Base-by-base conservation (phyloP, 192 early-diverging fungal genomes). In the Backusella morwellensis region DNA sequence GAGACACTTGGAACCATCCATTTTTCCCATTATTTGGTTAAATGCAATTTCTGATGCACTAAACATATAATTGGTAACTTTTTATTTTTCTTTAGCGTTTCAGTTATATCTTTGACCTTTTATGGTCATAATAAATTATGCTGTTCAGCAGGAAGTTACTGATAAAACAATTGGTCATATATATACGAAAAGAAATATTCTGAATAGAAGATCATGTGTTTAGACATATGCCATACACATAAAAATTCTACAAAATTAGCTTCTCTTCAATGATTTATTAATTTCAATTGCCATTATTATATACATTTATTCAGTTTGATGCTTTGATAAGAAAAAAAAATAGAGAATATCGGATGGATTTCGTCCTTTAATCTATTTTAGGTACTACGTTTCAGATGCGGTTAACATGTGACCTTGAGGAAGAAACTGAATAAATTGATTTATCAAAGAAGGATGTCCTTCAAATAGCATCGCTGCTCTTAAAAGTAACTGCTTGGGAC, bases 301-400 rank as follows among this genome's bases (percentile, higher is more conserved):
- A 23, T 63, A 26, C 21, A 26, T 63, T 29, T 63, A 26, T 63
- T 44, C 29, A n/a, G 7, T 63, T 26, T 50, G 47, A 50, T 50
- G 19, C 17, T 50, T 59, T 59, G 12, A 26, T 29, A 63, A 63
- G 21, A 63, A n/a, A 56, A 19, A 21, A 23, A 29, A 29, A 29
- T 0, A 56, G n/a, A 26, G n/a, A 21, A n/a, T 9, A 56, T 56
- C 5, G n/a, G 8, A 54, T 8, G n/a, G n/a, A 38, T 38, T 9
- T 54, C 6, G 19, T 21, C 8, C 52, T 23, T 56, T 1, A 11
- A 54, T 54, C n/a, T 54, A 54, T 8, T 54, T 54, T 56, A 56
- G 21, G 56, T 59, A 59, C 56, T 63, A 63, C 26, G 56, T 63
- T 63, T 63, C 56, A 63, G 56, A 63, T 63, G 56, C 23, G 56